Percentiles rank a stretch among this genome's conserved stretches.
These are phyloP conservation scores for Tulasnella calospora DNA, from an alignment of 768 basidiomycete genomes.

Conservation along the genomic window DNA sequence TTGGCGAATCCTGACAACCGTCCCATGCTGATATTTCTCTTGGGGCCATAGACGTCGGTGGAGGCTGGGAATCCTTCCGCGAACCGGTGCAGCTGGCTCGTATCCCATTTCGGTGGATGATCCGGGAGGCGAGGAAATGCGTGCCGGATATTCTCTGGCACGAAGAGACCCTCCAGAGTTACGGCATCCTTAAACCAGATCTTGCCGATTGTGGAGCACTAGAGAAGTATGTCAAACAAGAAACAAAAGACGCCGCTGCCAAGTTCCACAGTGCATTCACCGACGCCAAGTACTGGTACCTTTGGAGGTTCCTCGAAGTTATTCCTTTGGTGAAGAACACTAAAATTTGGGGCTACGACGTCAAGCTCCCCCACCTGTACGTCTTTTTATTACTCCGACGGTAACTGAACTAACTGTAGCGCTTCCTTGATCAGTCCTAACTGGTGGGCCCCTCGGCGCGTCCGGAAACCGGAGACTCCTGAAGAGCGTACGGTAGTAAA, in stretches of 20 bases:
- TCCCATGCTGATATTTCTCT: not conserved
- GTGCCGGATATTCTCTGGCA: not conserved
- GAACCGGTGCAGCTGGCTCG: not conserved
- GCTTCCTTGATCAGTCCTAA: not conserved
- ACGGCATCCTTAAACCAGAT: conserved; percentile 14
- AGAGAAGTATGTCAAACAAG: conserved; percentile 1
- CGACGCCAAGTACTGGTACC: not conserved
- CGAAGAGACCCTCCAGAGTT: not conserved
- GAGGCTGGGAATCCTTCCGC: not conserved
- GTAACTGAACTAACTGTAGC: not conserved
- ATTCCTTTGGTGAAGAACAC: not conserved
- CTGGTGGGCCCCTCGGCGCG: not conserved
- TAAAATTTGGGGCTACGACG: not conserved
- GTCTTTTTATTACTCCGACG: not conserved
- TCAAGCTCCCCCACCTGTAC: not conserved
- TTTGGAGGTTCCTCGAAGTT: conserved; percentile 16
- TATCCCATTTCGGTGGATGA: conserved; percentile 28
- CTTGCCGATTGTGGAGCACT: not conserved
- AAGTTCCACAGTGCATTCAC: conserved; percentile 9
- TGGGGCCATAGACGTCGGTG: conserved; percentile 21
- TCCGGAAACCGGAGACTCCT: too few relatives aligned
- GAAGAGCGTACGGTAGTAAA: too few relatives aligned
- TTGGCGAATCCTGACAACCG: not conserved
- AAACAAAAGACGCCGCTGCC: not conserved
- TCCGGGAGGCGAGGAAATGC: conserved; percentile 17